Percentiles rank a stretch among this genome's conserved stretches.
Evolutionary conservation across 495 filamentous ascomycete species (phyloP).

Genomic region (Podospora pseudocomata): DNA sequence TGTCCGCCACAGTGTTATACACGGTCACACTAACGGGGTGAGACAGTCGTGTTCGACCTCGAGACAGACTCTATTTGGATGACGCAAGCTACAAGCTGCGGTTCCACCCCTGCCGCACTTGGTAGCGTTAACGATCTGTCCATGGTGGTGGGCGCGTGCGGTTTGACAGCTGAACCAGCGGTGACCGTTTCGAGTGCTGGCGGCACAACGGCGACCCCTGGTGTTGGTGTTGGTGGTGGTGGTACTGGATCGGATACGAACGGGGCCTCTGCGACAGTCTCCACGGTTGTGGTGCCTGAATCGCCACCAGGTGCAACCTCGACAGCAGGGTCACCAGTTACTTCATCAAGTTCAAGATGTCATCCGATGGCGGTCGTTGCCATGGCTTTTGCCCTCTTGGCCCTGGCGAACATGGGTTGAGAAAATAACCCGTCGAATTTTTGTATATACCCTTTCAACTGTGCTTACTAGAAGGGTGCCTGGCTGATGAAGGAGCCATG

Average conservation of each 20-base stretch:
- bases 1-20: background rate
- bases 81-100: constrained; percentile 46
- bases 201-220: constrained; percentile 7
- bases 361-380: background rate
- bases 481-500: background rate
- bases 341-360: background rate
- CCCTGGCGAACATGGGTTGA: background rate
- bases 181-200: constrained; percentile 11
- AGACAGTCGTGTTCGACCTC: constrained; percentile 47
- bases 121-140: constrained; percentile 22
- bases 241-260: background rate
- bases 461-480: background rate
- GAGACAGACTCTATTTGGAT: constrained; percentile 43
- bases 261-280: background rate
- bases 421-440: background rate
- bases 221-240: constrained; percentile 3
- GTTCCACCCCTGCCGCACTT: constrained; percentile 35
- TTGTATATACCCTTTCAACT: background rate
- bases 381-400: background rate
- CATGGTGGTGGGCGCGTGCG: constrained; percentile 24
- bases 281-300: background rate
- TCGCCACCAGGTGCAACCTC: background rate
- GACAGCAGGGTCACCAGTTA: background rate
- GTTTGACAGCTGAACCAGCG: constrained; percentile 1
- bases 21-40: background rate